phyloP scores from a whole-genome alignment of 495 filamentous ascomycete species.

The Xylaria castorea region DNA sequence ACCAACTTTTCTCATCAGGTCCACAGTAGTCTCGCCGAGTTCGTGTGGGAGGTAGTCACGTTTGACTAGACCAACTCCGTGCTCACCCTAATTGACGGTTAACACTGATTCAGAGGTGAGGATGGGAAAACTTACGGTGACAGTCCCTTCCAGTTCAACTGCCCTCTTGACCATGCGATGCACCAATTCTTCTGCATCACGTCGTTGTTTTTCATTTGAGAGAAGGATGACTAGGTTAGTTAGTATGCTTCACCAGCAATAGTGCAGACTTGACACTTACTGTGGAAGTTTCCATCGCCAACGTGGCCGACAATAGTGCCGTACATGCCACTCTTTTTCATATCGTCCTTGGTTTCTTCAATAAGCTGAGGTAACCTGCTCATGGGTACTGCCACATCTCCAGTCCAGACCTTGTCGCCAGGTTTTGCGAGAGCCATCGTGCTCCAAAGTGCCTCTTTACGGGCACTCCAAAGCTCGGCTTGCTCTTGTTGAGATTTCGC shows the following conservation, averaged over 20 bases:
- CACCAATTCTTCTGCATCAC: constrained; percentile 71
- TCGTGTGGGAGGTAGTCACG: constrained; percentile 80
- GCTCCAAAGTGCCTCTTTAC: constrained; percentile 85
- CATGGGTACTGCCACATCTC: constrained; percentile 83
- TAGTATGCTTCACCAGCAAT: constrained; percentile 22
- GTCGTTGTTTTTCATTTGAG: constrained; percentile 70
- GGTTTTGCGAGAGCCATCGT: constrained; percentile 65
- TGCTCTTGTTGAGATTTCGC: constrained; percentile 72
- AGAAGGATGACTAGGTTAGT: constrained; percentile 66
- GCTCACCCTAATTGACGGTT: constrained; percentile 63
- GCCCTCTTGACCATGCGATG: constrained; percentile 86
- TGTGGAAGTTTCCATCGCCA: constrained; percentile 85
- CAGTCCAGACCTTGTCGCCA: constrained; percentile 78
- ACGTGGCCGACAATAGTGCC: constrained; percentile 83
- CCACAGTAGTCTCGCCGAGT: constrained; percentile 73
- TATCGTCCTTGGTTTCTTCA: constrained; percentile 77
- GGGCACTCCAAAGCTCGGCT: constrained; percentile 81
- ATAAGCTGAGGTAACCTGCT: constrained; percentile 75
- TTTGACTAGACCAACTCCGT: constrained; percentile 83
- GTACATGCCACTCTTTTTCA: constrained; percentile 68
- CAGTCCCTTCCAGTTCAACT: constrained; percentile 82
- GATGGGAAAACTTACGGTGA: constrained; percentile 57
- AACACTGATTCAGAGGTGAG: background rate
- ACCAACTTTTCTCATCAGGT: constrained; percentile 77
- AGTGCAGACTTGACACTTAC: constrained; percentile 44